These are phyloP conservation scores for Asterophora lycoperdoides DNA, from an alignment of 768 basidiomycete genomes.

Conservation along the genomic window DNA sequence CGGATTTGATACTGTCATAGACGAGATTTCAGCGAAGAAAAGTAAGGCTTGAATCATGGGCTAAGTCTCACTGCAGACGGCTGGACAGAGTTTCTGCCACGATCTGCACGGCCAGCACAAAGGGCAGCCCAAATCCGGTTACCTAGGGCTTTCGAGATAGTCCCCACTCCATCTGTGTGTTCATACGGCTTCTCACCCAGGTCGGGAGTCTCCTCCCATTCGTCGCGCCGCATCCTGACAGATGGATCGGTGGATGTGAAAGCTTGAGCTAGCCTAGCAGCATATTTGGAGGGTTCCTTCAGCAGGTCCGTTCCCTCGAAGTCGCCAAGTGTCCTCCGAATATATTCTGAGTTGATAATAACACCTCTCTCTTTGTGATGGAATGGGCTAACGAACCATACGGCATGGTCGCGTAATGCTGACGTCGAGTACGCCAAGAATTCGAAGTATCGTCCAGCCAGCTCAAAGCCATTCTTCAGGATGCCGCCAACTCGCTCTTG, in stretches of 20 bases:
- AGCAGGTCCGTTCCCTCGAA: constrained; percentile 50
- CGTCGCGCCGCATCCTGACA: constrained; percentile 44
- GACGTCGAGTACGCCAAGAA: constrained; percentile 83
- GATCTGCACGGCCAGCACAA: constrained; percentile 39
- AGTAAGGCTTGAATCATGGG: background rate
- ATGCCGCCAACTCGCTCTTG: constrained; percentile 52
- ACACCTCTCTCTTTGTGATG: constrained; percentile 34
- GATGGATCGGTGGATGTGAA: constrained; percentile 81
- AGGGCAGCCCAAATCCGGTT: constrained; percentile 56
- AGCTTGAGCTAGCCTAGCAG: constrained; percentile 78
- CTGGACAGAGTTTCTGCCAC: constrained; percentile 30
- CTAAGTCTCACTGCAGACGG: constrained; percentile 57
- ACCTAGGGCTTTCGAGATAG: constrained; percentile 59
- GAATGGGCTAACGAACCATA: constrained; percentile 79
- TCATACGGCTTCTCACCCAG: constrained; percentile 39
- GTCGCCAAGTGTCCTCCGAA: constrained; percentile 63
- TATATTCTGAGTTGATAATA: constrained; percentile 55
- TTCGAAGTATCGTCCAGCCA: constrained; percentile 70
- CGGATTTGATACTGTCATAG: constrained; percentile 68
- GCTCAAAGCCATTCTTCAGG: constrained; percentile 59
- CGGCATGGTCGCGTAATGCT: constrained; percentile 72
- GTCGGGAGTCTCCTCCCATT: constrained; percentile 67
- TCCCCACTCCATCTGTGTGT: constrained; percentile 80
- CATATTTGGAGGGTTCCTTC: constrained; percentile 69
- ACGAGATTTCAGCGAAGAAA: constrained; percentile 6